Evolutionary conservation across 192 early-diverging fungal species (phyloP).

Genomic region (Coemansia sp.): DNA sequence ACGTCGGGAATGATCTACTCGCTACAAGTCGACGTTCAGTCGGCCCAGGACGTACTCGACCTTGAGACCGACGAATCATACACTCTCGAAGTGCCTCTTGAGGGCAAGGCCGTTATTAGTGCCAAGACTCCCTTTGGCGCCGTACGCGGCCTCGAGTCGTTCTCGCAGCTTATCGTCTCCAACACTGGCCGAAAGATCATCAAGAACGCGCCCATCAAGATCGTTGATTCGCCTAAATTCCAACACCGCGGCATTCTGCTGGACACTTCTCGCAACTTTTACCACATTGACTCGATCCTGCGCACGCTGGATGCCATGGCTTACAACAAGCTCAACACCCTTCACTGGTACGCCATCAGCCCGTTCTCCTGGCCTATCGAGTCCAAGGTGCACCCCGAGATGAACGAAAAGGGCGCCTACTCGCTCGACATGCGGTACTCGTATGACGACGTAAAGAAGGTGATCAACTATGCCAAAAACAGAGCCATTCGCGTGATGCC

Average conservation of each 20-base stretch:
- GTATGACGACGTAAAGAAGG: slow-evolving; percentile 64
- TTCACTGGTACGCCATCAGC: slow-evolving; percentile 74
- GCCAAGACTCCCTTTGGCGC: slow-evolving; percentile 68
- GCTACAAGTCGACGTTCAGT: slow-evolving; percentile 51
- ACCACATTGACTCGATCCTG: slow-evolving; percentile 58
- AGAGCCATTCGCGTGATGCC: slow-evolving; percentile 84
- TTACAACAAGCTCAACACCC: slow-evolving; percentile 74
- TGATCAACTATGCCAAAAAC: slow-evolving; percentile 72
- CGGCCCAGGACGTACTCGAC: slow-evolving; percentile 54
- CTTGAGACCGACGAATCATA: slow-evolving; percentile 69
- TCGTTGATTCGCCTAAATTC: slow-evolving; percentile 62
- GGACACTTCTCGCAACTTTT: slow-evolving; percentile 72
- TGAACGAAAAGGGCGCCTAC: slow-evolving; percentile 65
- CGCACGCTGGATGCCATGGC: slow-evolving; percentile 65
- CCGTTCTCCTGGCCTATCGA: slow-evolving; percentile 72
- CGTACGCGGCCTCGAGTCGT: slow-evolving; percentile 69
- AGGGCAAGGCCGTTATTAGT: slow-evolving; percentile 55
- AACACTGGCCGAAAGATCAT: slow-evolving; percentile 54
- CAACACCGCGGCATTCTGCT: slow-evolving; percentile 68
- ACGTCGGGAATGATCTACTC: slow-evolving; percentile 36
- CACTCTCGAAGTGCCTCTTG: slow-evolving; percentile 58
- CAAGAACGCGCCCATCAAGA: slow-evolving; percentile 58
- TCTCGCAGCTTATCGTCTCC: slow-evolving; percentile 68
- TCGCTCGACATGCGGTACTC: slow-evolving; percentile 65
- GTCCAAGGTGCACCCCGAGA: slow-evolving; percentile 62